Evolutionary conservation across 1,139 yeast genomes (phyloP).

Genomic region (Yamadazyma pseudoaaseri): DNA sequence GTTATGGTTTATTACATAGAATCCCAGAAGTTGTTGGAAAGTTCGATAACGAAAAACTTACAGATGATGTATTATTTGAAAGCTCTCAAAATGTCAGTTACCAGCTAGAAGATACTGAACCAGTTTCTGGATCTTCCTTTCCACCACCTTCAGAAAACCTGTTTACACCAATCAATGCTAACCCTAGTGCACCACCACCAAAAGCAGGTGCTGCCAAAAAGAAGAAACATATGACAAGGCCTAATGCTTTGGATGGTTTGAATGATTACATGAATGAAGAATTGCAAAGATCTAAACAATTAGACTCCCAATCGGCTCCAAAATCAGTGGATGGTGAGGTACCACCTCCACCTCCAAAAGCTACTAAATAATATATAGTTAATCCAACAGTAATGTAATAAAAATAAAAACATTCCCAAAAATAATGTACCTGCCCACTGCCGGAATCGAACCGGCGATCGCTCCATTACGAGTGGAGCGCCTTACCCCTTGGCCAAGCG

Average conservation of each 20-base stretch:
- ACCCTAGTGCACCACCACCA: slow-evolving; percentile 19
- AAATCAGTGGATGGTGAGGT: slow-evolving; percentile 11
- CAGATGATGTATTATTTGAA: slow-evolving; percentile 42
- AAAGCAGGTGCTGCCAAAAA: slow-evolving; percentile 23
- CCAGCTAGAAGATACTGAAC: slow-evolving; percentile 11
- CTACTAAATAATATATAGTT: slow-evolving; percentile 6
- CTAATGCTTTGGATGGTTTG: slow-evolving; percentile 27
- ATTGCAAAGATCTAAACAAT: slow-evolving; percentile 40
- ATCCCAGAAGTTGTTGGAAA: slow-evolving; percentile 69
- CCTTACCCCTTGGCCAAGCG: slow-evolving; percentile 58
- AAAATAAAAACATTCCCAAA: slow-evolving; percentile 4
- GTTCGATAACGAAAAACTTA: slow-evolving; percentile 30
- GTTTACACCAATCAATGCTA: slow-evolving; percentile 7
- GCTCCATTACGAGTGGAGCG: slow-evolving; percentile 59
- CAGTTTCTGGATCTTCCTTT: slow-evolving; percentile 11
- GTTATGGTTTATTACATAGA: slow-evolving; percentile 85
- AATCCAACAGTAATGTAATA: too few relatives aligned
- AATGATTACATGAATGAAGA: slow-evolving; percentile 48
- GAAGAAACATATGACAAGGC: slow-evolving; percentile 27
- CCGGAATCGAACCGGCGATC: slow-evolving; percentile 58
- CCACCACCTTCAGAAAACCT: slow-evolving; percentile 13
- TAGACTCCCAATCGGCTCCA: slow-evolving; percentile 21
- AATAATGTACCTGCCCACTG: slow-evolving; percentile 39
- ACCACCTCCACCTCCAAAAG: slow-evolving; percentile 36
- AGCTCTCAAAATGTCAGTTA: slow-evolving; percentile 18